Evolutionary conservation across 2,329 filamentous ascomycete genomes (phyloP).

Genomic region (Cordyceps cateniannulata): DNA sequence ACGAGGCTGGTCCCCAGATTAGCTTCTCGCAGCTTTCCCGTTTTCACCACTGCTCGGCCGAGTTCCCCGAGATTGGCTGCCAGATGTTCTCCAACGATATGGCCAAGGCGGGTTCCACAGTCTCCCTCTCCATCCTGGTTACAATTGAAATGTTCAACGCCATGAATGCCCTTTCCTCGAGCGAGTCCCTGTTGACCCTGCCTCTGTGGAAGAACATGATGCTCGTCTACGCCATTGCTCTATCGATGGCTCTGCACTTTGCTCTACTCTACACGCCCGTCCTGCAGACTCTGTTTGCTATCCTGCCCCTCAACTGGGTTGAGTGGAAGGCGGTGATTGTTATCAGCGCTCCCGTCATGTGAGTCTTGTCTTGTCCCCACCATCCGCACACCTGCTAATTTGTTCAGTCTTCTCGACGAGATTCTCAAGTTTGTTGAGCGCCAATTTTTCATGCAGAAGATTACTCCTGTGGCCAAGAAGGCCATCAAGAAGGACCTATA

Average conservation of each 20-base stretch:
- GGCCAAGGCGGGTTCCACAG: slow-evolving; percentile 84
- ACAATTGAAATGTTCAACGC: slow-evolving; percentile 99
- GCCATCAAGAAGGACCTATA: slow-evolving; percentile 50
- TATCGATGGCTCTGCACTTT: slow-evolving; percentile 95
- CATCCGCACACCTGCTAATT: slow-evolving; percentile 19
- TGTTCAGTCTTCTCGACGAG: slow-evolving; percentile 69
- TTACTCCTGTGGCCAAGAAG: slow-evolving; percentile 30
- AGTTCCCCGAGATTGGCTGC: slow-evolving; percentile 87
- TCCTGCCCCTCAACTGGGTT: slow-evolving; percentile 73
- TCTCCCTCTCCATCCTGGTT: slow-evolving; percentile 86
- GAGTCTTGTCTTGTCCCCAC: slow-evolving; percentile 37
- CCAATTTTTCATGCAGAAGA: slow-evolving; percentile 53
- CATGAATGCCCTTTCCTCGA: slow-evolving; percentile 94
- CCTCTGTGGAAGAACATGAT: slow-evolving; percentile 99
- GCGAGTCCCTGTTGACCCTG: slow-evolving; percentile 86
- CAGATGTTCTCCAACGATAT: slow-evolving; percentile 82
- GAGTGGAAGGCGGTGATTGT: slow-evolving; percentile 90
- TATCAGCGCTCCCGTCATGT: slow-evolving; percentile 91
- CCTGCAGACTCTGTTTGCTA: slow-evolving; percentile 82
- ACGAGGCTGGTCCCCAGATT: slow-evolving; percentile 83
- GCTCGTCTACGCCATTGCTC: slow-evolving; percentile 85
- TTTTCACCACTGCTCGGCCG: slow-evolving; percentile 85
- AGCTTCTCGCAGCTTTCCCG: slow-evolving; percentile 81
- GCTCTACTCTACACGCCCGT: slow-evolving; percentile 87
- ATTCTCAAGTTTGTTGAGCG: slow-evolving; percentile 73